Conservation (phyloP, 768 basidiomycete genomes). For the Pleurotus tuber-regium region DNA sequence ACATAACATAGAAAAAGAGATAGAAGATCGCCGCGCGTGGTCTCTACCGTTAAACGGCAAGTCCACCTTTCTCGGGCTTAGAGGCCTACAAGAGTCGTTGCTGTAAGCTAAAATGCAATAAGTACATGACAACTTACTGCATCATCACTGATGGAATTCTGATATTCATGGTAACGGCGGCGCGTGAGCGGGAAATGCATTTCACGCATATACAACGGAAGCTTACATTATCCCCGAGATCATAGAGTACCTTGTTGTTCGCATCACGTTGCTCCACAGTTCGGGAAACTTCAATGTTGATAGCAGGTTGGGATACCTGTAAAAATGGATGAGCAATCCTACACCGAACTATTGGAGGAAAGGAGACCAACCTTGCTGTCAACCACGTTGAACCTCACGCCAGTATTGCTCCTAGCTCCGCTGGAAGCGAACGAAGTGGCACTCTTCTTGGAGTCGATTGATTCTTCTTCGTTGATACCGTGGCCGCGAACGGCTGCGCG, state of each 20-base stretch:
- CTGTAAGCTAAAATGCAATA: too few relatives aligned
- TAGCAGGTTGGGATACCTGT: constrained; percentile 1
- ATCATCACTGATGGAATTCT: constrained; percentile 2
- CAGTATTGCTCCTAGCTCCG: constrained; percentile 3
- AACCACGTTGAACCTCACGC: constrained; percentile 13
- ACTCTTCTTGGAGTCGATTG: constrained; percentile 6
- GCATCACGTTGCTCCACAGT: constrained; percentile 8
- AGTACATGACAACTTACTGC: constrained; percentile 5
- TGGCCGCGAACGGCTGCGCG: constrained; percentile 16
- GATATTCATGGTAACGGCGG: background rate
- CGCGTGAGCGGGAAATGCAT: background rate
- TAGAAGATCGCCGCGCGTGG: background rate
- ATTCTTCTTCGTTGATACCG: constrained; percentile 19
- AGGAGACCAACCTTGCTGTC: constrained; percentile 9
- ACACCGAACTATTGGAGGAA: background rate
- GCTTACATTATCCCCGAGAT: constrained; percentile 7
- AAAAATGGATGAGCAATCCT: background rate
- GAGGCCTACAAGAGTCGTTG: background rate
- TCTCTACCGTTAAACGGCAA: background rate
- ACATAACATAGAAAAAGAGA: too few relatives aligned
- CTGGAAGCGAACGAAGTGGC: background rate
- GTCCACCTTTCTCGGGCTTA: background rate
- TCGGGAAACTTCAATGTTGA: constrained; percentile 11
- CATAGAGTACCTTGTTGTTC: background rate
- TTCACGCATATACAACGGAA: background rate